A percentile compares a stretch with the other conserved stretches of the same genome.
phyloP scores from a whole-genome alignment of 2,329 filamentous ascomycete species.

The Botrytis byssoidea region DNA sequence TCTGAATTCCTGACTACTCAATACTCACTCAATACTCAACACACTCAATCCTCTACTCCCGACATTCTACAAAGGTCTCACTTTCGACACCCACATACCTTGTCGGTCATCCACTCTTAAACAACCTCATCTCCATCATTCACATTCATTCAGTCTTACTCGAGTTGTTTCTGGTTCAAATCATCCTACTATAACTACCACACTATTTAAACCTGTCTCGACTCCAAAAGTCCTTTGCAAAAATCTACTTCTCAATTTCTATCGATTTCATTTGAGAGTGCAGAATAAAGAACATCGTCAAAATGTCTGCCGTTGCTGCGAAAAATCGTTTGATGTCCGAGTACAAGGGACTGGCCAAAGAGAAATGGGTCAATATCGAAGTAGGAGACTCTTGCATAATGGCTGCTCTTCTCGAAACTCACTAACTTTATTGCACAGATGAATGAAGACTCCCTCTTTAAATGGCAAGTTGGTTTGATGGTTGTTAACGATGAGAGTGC shows the following conservation, averaged over 20 bases:
- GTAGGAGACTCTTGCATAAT: conserved; percentile 46
- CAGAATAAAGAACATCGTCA: neutral
- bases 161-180: neutral
- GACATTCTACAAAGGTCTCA: neutral
- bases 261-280: neutral
- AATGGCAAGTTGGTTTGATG: conserved; percentile 86
- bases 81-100: neutral
- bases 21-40: neutral
- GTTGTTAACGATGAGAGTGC: conserved; percentile 89
- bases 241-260: neutral
- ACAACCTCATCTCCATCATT: neutral
- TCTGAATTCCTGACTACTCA: neutral
- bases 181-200: neutral
- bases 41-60: too few species aligned
- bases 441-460: conserved; percentile 76
- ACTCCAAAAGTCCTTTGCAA: neutral
- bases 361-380: conserved; percentile 92
- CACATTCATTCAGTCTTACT: neutral
- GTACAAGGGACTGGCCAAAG: conserved; percentile 75
- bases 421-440: conserved; percentile 42
- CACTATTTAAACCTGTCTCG: neutral
- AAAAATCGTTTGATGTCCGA: conserved; percentile 89
- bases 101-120: conserved; percentile 6
- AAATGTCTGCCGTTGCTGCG: conserved; percentile 46
- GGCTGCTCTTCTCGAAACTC: conserved; percentile 10